Evolutionary conservation across 352 stramenopile species (phyloP).

Genomic region (Pythium dissotocum): DNA sequence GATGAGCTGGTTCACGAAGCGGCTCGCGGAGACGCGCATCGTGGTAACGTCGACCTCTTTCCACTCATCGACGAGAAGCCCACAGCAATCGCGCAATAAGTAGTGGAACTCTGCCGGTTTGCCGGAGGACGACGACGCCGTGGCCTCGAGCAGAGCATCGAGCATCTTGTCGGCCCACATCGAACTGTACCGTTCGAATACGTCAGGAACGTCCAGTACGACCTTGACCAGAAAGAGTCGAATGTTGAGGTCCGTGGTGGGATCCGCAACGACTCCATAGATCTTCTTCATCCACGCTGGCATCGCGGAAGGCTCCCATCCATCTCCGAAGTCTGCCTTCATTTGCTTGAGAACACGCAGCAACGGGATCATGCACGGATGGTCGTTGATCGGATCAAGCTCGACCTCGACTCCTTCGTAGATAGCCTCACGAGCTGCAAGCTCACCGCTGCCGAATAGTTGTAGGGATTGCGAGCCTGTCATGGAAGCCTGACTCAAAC

Average conservation of each 20-base stretch:
- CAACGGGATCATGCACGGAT: constrained; percentile 75
- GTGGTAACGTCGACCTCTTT: constrained; percentile 33
- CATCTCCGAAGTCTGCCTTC: constrained; percentile 63
- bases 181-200: constrained; percentile 55
- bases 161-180: constrained; percentile 60
- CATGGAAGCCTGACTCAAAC: constrained; percentile 55
- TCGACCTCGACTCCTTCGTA: constrained; percentile 60
- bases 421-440: constrained; percentile 26
- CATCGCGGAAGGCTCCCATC: constrained; percentile 55
- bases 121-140: constrained; percentile 23
- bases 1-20: constrained; percentile 62
- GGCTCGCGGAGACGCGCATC: constrained; percentile 29
- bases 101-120: constrained; percentile 64
- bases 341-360: constrained; percentile 76
- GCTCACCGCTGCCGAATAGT: constrained; percentile 23
- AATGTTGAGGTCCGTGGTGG: constrained; percentile 49
- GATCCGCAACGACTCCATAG: constrained; percentile 45
- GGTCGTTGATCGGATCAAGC: constrained; percentile 71
- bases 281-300: constrained; percentile 84
- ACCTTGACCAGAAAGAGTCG: constrained; percentile 73
- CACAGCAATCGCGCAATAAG: constrained; percentile 72
- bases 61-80: constrained; percentile 57
- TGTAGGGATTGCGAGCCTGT: constrained; percentile 15
- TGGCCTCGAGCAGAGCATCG: constrained; percentile 53
- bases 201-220: constrained; percentile 60